These are phyloP conservation scores for Exophiala oligosperma DNA, from an alignment of 2,329 filamentous ascomycete species.

Conservation along the genomic window DNA sequence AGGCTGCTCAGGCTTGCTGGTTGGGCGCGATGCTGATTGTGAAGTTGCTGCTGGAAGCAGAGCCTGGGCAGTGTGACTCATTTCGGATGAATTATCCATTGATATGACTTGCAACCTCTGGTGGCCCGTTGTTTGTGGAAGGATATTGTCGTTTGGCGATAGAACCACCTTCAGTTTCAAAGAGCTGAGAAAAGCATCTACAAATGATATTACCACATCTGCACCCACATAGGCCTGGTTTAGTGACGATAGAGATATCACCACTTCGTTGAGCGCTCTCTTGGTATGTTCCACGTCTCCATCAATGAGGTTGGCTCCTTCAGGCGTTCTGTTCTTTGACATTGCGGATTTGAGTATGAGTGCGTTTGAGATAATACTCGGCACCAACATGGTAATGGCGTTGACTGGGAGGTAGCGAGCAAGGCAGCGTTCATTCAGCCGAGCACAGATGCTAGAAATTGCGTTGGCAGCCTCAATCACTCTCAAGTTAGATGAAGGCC, in stretches of 20 bases:
- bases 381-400: conserved; percentile 7
- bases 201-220: not conserved
- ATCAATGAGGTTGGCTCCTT: no score
- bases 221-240: not conserved
- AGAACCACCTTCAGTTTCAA: not conserved
- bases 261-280: no score
- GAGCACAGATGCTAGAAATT: conserved; percentile 1
- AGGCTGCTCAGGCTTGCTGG: no score
- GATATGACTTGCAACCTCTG: not conserved
- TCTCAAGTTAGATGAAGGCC: not conserved
- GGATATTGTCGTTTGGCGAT: not conserved
- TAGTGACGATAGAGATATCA: no score
- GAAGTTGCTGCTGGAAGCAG: not conserved
- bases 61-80: not conserved
- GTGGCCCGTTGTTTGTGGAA: not conserved
- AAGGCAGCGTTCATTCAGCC: conserved; percentile 6
- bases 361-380: conserved; percentile 7
- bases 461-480: conserved; percentile 1
- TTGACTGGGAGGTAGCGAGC: conserved; percentile 8
- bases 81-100: not conserved
- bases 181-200: not conserved
- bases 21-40: no score
- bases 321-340: no score
- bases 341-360: not conserved
- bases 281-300: no score